Evolutionary conservation across 116 monocot genomes (phyloP), one percentile per base, ranked within the genome.

Genomic region (Cymodocea nodosa): DNA sequence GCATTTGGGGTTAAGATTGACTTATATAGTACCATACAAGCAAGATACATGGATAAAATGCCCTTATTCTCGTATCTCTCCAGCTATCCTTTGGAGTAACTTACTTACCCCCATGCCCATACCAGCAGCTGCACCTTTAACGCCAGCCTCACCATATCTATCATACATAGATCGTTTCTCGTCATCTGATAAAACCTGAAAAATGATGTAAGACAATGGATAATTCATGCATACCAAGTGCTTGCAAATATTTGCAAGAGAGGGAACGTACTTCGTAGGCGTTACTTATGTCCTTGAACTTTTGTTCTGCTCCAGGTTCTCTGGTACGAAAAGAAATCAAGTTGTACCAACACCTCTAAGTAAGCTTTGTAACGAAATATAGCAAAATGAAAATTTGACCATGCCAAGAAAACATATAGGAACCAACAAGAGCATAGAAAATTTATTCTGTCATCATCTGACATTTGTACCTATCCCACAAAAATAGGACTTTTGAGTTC

Each of bases 101-200:
- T 79, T 73, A 94, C 94, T n/a, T n/a, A n/a, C n/a, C 71, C 94
- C 94, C 65, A 60, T 90, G 67, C 94, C 94, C 79, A 87, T 81
- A 64, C 95, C 95, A 77, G 84, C 76, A 69, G n/a, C n/a, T n/a
- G n/a, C n/a, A n/a, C 95, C 95, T 79, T 95, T 95, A n/a, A 95
- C 79, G 17, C 95, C 95, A 59, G 95, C 95, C 75, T 95, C 95
- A 65, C 95, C 95, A 67, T 90, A 95, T 69, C 60, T 82, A 61
- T 95, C 95, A 81, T 90, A 95, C 59, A 95, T 63, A 62, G 87
- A 83, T 65, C 87, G 68, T 54, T 95, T 95, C 59, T 95, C 95
- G 74, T 95, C 90, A 75, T 95, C 95, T 12, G 90, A 95, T 59
- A 95, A 78, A 0, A 87, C 87, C 84, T 91, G 80, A 56, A 85